These are phyloP conservation scores for Lachnellula subtilissima DNA, from an alignment of 2,329 filamentous ascomycete genomes.

Conservation along the genomic window DNA sequence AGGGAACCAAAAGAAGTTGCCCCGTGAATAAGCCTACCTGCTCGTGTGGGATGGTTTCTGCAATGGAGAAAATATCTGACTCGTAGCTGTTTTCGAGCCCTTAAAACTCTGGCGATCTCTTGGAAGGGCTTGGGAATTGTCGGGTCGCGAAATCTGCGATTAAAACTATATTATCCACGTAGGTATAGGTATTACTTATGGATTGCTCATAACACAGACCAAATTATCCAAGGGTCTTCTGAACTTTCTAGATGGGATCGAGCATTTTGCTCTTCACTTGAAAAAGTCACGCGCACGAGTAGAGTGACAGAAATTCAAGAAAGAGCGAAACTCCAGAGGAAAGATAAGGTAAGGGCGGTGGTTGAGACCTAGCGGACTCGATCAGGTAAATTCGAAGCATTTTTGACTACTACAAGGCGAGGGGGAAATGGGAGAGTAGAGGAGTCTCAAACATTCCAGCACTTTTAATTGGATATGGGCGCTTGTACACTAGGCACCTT, in stretches of 20 bases:
- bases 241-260: not conserved
- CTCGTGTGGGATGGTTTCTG: not conserved
- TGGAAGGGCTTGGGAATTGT: constrained; percentile 10
- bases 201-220: not conserved
- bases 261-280: not conserved
- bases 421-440: not conserved
- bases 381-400: no score
- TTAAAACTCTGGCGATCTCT: not conserved
- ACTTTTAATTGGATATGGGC: no score
- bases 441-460: no score
- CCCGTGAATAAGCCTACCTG: no score
- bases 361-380: not conserved
- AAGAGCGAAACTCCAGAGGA: no score
- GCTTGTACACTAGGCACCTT: no score
- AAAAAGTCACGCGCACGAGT: not conserved
- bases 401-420: not conserved
- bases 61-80: not conserved
- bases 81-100: no score
- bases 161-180: not conserved
- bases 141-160: not conserved
- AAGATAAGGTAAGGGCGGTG: not conserved
- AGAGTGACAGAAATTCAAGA: not conserved
- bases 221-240: not conserved
- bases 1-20: not conserved
- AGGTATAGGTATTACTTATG: not conserved